Conservation (phyloP, 2,329 filamentous ascomycete species). For the Xylaria sp. region DNA sequence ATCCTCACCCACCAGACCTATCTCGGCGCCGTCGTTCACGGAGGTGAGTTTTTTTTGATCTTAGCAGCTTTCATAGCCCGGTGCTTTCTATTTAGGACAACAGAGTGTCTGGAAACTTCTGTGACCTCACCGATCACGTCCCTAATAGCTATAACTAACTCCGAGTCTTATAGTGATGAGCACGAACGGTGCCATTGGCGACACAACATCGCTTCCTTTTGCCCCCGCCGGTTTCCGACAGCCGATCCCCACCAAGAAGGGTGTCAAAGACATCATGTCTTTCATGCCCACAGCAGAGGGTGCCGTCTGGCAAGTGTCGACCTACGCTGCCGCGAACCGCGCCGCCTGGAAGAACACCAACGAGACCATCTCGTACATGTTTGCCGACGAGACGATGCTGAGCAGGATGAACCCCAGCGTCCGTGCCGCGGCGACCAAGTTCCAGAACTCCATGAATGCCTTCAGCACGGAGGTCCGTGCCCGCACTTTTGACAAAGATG, state of each 20-base stretch:
- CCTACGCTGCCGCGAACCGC: slow-evolving; percentile 55
- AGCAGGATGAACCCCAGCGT: slow-evolving; percentile 48
- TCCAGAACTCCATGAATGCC: slow-evolving; percentile 51
- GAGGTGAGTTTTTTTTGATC: slow-evolving; percentile 33
- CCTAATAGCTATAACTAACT: neutral
- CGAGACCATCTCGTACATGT: slow-evolving; percentile 55
- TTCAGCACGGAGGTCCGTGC: slow-evolving; percentile 53
- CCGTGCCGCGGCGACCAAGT: slow-evolving; percentile 49
- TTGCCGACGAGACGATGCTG: slow-evolving; percentile 52
- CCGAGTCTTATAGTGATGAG: slow-evolving; percentile 49
- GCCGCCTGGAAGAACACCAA: slow-evolving; percentile 52
- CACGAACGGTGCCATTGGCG: slow-evolving; percentile 53
- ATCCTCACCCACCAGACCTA: slow-evolving; percentile 56
- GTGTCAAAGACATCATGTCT: slow-evolving; percentile 49
- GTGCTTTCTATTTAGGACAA: no score
- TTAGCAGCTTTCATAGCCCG: no score
- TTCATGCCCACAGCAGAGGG: slow-evolving; percentile 50
- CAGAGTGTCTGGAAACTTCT: neutral
- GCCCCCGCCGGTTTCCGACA: slow-evolving; percentile 55
- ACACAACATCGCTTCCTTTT: slow-evolving; percentile 54
- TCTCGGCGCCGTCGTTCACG: slow-evolving; percentile 53
- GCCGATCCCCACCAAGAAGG: slow-evolving; percentile 54
- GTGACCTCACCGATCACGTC: no score
- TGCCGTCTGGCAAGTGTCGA: slow-evolving; percentile 51
- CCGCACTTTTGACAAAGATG: slow-evolving; percentile 55